Base-by-base conservation (phyloP, 306 rosid species). In the Geum urbanum region DNA sequence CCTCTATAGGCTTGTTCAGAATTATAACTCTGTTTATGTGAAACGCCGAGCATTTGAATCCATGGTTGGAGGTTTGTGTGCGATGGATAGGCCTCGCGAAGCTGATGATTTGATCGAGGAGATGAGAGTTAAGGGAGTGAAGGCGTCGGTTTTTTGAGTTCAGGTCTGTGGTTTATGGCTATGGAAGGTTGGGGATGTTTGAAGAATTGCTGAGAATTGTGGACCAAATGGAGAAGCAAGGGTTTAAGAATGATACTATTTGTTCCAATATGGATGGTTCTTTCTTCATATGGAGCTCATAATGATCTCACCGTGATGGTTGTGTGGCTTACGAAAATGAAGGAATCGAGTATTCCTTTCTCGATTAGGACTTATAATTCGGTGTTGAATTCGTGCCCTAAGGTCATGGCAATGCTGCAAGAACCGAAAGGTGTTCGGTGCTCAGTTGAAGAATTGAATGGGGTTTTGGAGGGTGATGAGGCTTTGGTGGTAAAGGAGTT, bases 191-290 rank as follows among this genome's bases (percentile, higher is more conserved):
- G 60, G 96, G 96, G 13, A 60, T 85, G 82, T 88, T 88, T 51
- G 53, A 76, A 57, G 92, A 92, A 35, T 68, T 90, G 96, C 73
- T 65, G 4, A 90, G 86, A 61, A 77, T 81, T 67, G 72, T 88
- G 72, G 62, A 71, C 20, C 78, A 74, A 74, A 90, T 88, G 91
- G 86, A 85, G 81, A 81, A 16, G 13, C 82, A 80, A 19, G 90
- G 86, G 39, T 56, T 88, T 59, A 81, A 10, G 8, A 63, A 82
- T 19, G 96, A 89, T 35, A 88, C 90, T 0, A 72, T 89, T 19
- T 86, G 87, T 69, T 86, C 83, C 13, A 89, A 88, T 18, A 90
- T 92, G 96, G 82, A 90, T 92, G 96, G 82, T 90, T 73, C 87
- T 92, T 73, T 86, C 98, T 0, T 63, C 87, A 0, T 90, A 85